Percentiles rank a stretch among this genome's conserved stretches.
Evolutionary conservation across 2,329 filamentous ascomycete genomes (phyloP).

Genomic region (Aspergillus sp.): DNA sequence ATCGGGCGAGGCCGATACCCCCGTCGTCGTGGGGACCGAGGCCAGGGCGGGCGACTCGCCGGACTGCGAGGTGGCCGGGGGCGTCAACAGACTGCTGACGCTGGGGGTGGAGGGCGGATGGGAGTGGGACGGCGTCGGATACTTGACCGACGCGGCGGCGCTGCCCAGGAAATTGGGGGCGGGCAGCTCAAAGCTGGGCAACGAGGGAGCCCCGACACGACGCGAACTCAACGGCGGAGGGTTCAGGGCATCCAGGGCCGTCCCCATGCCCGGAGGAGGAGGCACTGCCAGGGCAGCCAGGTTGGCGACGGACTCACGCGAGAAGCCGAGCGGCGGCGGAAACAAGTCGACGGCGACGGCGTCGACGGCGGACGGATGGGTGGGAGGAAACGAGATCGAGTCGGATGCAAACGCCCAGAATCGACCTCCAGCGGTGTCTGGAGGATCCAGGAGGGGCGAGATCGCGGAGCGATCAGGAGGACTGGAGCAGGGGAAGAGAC

Average conservation of each 20-base stretch:
- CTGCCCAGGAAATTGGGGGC: slow-evolving; percentile 53
- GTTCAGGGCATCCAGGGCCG: slow-evolving; percentile 60
- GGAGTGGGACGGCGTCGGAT: slow-evolving; percentile 37
- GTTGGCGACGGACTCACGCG: slow-evolving; percentile 50
- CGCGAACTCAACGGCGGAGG: slow-evolving; percentile 68
- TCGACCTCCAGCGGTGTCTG: slow-evolving; percentile 46
- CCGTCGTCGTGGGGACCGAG: slow-evolving; percentile 37
- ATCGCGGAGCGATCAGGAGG: slow-evolving; percentile 33
- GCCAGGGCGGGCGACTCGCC: slow-evolving; percentile 46
- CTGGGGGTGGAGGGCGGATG: slow-evolving; percentile 52
- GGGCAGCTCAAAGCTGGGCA: slow-evolving; percentile 69
- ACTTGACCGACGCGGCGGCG: slow-evolving; percentile 52
- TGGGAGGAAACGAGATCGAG: slow-evolving; percentile 31
- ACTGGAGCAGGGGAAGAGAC: no score
- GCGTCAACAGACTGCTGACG: slow-evolving; percentile 62
- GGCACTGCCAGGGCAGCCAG: slow-evolving; percentile 64
- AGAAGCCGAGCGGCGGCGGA: slow-evolving; percentile 42
- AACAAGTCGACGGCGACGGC: slow-evolving; percentile 39
- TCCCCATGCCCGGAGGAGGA: slow-evolving; percentile 61
- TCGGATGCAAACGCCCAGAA: slow-evolving; percentile 46
- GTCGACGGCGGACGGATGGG: slow-evolving; percentile 39
- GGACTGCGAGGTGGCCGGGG: slow-evolving; percentile 57
- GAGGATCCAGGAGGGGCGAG: slow-evolving; percentile 52
- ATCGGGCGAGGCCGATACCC: slow-evolving; percentile 28
- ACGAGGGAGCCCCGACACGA: slow-evolving; percentile 65